Evolutionary conservation across 352 stramenopile species (phyloP).

Genomic region (Pythium phragmiticola): DNA sequence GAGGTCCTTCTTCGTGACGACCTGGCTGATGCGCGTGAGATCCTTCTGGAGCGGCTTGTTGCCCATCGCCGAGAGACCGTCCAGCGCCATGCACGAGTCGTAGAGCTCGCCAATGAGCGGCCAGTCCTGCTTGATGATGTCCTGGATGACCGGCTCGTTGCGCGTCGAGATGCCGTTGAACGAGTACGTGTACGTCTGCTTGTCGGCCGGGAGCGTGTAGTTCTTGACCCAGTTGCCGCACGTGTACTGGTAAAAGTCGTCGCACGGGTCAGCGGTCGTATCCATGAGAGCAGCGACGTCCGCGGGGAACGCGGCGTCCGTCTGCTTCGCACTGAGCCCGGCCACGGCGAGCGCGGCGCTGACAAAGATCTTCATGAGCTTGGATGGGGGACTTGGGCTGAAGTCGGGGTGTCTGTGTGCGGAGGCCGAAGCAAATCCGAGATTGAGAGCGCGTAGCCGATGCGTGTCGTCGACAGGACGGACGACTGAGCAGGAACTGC

Average conservation of each 20-base stretch:
- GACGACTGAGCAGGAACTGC: not conserved
- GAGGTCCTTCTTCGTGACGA: constrained; percentile 38
- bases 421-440: constrained; percentile 15
- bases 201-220: constrained; percentile 28
- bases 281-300: constrained; percentile 49
- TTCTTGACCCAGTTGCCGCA: constrained; percentile 38
- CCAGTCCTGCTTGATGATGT: constrained; percentile 63
- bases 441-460: constrained; percentile 5
- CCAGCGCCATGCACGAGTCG: constrained; percentile 55
- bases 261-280: constrained; percentile 43
- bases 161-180: constrained; percentile 33
- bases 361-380: constrained; percentile 31
- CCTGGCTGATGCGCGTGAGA: constrained; percentile 37
- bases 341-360: constrained; percentile 16
- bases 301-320: constrained; percentile 27
- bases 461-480: not conserved
- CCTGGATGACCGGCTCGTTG: constrained; percentile 50
- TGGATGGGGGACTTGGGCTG: too few relatives aligned
- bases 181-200: constrained; percentile 46
- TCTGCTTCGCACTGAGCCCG: constrained; percentile 9
- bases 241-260: constrained; percentile 77
- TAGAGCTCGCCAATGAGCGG: constrained; percentile 61
- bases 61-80: constrained; percentile 31
- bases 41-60: constrained; percentile 36
- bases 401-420: not conserved